Base-by-base conservation (phyloP, 257 asterid species). In the Rhazya stricta region DNA sequence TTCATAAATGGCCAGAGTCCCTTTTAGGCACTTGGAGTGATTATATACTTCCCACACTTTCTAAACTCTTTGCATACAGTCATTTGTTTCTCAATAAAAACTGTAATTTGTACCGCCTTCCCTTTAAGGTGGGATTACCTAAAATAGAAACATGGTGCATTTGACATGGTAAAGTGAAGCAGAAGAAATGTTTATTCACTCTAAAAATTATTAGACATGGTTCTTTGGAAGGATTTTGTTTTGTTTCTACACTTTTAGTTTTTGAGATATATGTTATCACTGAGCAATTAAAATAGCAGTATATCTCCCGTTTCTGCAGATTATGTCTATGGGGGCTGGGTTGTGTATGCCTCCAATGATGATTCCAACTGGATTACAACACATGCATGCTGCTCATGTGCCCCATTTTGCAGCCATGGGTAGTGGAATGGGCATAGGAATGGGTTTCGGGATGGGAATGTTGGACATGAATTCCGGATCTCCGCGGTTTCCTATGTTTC, bases 291-390 rank as follows among this genome's bases (percentile, higher is more conserved):
- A 42, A 57, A 32, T 57, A 51, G 30, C 67, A 27, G 34, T 72
- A 9, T 21, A 39, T 73, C 43, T 61, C 71, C 63, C 46, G 29
- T 74, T 81, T 54, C 21, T 79, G 84, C 88, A 95, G 99, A 85
- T 95, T 65, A 89, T 92, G 99, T 88, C 99, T 18, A 89, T 95
- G 96, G 95, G 98, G 69, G 82, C 97, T 15, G 98, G 99, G 41
- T 75, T 95, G 76, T 95, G 89, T 34, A 85, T 92, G 91, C 96
- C 98, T 2, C 94, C 76, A 7, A 84, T 92, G 94, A 91, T 95
- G 94, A 87, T 81, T 48, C 96, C 98, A 3, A 29, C 85, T 0
- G 96, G 95, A 79, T 74, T 90, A 82, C 97, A 84, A 72, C 93
- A 85, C 76, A 86, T 94, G 76, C 96, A 84, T 79, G 88, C 90